Evolutionary conservation across 1,284 basidiomycete species (phyloP), one percentile per base, ranked within the genome.

Genomic region (Meripilus lineatus): DNA sequence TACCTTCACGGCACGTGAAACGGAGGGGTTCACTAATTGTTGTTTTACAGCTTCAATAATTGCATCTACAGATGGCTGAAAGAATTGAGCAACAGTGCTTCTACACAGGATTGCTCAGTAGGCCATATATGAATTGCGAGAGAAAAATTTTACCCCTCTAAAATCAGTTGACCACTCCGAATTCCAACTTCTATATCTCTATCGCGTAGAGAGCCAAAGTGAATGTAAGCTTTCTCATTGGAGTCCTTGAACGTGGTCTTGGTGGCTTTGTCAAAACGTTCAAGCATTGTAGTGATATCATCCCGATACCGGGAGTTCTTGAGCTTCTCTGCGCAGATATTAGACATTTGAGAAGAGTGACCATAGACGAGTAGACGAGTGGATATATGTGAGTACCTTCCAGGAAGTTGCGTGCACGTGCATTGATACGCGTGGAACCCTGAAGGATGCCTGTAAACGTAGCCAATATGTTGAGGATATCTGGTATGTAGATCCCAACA

Each of bases 161-260:
- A 48, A 42, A 61, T 62, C 18, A 72, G 52, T 30, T 68, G 68
- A 4, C 71, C 71, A n/a, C 58, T 64, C 26, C 61, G 59, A 41
- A 74, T 74, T 17, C 65, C 61, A 28, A 61, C 58, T 1, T 45
- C 42, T 2, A 50, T 49, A 38, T 72, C 71, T 21, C 57, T 63
- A 44, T 68, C 65, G 25, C 46, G 56, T 40, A 63, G 56, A 3
- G 62, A 57, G 4, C 71, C 71, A 15, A 74, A 71, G 48, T 63
- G 67, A 40, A 74, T 65, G 45, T 62, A 72, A 4, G 63, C 64
- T 5, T 62, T 50, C 11, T 68, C 65, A 2, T 46, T 34, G 2
- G 58, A 41, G 44, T 65, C 58, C 15, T 54, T 64, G 55, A 74
- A 74, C 5, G 63, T 59, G 1, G 65, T 58, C 41, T 72, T 74